Base-by-base conservation (phyloP, 2,329 filamentous ascomycete genomes). In the Trichoderma sp. region DNA sequence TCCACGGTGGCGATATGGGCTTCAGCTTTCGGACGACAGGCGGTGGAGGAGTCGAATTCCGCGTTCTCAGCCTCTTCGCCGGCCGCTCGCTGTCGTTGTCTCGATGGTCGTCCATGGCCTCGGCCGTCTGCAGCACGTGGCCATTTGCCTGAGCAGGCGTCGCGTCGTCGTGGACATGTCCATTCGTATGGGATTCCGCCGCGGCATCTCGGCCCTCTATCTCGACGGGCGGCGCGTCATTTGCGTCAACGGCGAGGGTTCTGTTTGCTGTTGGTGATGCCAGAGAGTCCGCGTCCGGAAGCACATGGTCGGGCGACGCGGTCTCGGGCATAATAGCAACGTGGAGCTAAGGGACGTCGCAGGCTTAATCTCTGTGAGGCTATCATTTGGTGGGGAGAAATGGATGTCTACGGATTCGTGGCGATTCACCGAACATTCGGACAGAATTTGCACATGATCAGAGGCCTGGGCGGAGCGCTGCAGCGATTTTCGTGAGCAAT, bases 1-100 rank as follows among this genome's bases (percentile, higher is more conserved):
- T 98, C 96, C 96, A 99, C 27, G 96, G 96, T 73, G 96, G 96
- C 72, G 95, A 98, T 70, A 86, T 85, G 65, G 83, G 82, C 68
- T 81, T 82, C 0, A 72, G 70, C 70, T 81, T 90, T 83, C 76
- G 79, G 75, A 71, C 83, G 79, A 75, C 69, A 70, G 79, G 75
- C 59, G 72, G 79, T 58, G 73, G 79, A 40, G 83, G 82, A 29
- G 82, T 85, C 71, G 78, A 77, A 11, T 85, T 83, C 71, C 82
- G 83, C 35, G 87, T 84, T 77, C 89, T 89, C 71, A 89, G 89
- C 77, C 91, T 88, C 80, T 94, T 94, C 19, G 83, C 79, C 31
- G 88, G 88, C 66, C 83, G 84, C 70, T 83, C 85, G 57, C 83
- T 80, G 61, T 80, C 79, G 71, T 79, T 76, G 70, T 61, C 29